phyloP scores from a whole-genome alignment of 192 early-diverging fungal genomes.

The Coemansia sp. region DNA sequence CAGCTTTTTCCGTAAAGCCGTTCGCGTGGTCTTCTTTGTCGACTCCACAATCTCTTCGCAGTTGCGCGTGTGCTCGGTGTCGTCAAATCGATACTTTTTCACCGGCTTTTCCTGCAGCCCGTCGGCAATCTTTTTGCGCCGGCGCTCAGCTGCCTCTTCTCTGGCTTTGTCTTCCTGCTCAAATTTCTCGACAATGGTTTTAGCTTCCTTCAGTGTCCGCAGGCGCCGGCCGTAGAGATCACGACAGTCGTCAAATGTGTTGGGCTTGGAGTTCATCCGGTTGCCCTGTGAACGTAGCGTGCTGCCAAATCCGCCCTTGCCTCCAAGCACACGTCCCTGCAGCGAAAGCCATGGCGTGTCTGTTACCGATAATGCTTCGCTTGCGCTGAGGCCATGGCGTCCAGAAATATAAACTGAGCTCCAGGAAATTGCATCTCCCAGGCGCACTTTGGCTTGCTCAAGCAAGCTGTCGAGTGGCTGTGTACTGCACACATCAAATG shows the following conservation, averaged over 20 bases:
- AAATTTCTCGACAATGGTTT: constrained; percentile 60
- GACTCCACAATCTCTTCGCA: constrained; percentile 65
- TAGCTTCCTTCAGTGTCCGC: constrained; percentile 86
- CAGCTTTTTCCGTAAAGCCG: constrained; percentile 19
- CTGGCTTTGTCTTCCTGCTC: constrained; percentile 18
- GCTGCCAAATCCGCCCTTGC: constrained; percentile 98
- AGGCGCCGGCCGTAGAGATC: constrained; percentile 89
- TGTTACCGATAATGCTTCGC: constrained; percentile 9
- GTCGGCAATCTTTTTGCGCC: constrained; percentile 84
- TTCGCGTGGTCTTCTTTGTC: constrained; percentile 57
- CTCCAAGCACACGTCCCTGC: constrained; percentile 58
- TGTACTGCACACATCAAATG: constrained; percentile 21
- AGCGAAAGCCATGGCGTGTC: constrained; percentile 20
- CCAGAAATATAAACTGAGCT: constrained; percentile 22
- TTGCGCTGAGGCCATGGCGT: constrained; percentile 19
- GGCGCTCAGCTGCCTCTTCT: constrained; percentile 57
- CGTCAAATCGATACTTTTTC: constrained; percentile 82
- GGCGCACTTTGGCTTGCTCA: constrained; percentile 5
- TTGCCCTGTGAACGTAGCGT: constrained; percentile 92
- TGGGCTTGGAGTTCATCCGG: constrained; percentile 85
- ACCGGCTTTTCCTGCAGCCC: constrained; percentile 61
- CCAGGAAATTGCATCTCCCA: neutral
- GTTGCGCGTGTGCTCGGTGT: constrained; percentile 68
- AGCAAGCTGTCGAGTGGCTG: constrained; percentile 27
- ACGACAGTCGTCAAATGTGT: constrained; percentile 90